Base-by-base conservation (phyloP, 352 stramenopile species). In the Globisporangium splendens region DNA sequence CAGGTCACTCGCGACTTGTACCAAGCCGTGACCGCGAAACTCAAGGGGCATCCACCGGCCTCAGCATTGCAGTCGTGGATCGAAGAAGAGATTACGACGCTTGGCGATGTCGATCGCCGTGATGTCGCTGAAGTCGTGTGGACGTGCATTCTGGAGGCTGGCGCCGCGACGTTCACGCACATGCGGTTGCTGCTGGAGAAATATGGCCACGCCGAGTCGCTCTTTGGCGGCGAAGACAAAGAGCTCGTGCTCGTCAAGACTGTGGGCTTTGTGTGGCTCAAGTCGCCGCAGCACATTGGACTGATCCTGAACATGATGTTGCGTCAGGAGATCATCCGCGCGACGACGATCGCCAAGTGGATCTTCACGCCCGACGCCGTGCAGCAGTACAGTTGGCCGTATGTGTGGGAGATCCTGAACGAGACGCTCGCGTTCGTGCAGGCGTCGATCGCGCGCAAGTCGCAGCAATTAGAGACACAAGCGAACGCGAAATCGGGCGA, bases 311-410 rank as follows among this genome's bases (percentile, higher is more conserved):
- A 88, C 62, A 77, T 89, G 39, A 91, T 95, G 79, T 69, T 95
- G 31, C 85, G 80, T 31, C 73, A 88, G 46, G 68, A 73, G 18
- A 66, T 93, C 13, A 71, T 95, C 28, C 68, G 73, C 44, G 73
- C 81, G 15, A 72, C 70, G n/a, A 90, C 83, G 41, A 90, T 95
- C 42, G 69, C 79, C 8, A 79, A 76, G 59, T 95, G 85, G 85
- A 72, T 93, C 20, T 91, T 92, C 65, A 91, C 79, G 10, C 54
- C 79, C 6, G 85, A 95, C 48, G 81, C 82, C 5, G 75, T 92
- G 18, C 85, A 93, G 70, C 85, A 95, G 60, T 95, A 92, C 68
- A 93, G 85, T 67, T 95, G 85, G 85, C 85, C 83, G 38, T 95
- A 95, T 59, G 79, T 95, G 47, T 95, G 85, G 85, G 78, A 77